Evolutionary conservation across 108 stramenopile species (phyloP).

Genomic region (Skeletonema grethae): DNA sequence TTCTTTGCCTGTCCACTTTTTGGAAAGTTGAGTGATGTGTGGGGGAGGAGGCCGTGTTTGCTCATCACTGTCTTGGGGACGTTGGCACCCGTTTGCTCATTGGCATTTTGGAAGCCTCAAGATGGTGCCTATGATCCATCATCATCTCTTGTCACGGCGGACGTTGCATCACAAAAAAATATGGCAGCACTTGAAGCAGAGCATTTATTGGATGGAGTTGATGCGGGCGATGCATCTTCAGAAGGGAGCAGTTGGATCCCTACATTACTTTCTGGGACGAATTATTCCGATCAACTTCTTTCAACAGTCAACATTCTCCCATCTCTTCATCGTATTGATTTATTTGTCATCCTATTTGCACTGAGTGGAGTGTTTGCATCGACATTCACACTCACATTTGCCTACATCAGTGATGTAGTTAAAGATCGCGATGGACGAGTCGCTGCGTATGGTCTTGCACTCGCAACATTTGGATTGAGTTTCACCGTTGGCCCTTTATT

Average conservation of each 20-base stretch:
- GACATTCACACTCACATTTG: constrained; percentile 97
- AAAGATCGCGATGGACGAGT: constrained; percentile 79
- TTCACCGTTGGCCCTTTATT: constrained; percentile 95
- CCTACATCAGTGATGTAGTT: constrained; percentile 96
- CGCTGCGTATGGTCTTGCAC: constrained; percentile 94
- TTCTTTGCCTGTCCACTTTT: constrained; percentile 93
- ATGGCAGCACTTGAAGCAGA: not conserved
- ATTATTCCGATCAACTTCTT: not conserved
- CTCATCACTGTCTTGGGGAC: constrained; percentile 92
- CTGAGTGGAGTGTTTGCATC: constrained; percentile 90
- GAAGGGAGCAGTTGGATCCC: constrained; percentile 11
- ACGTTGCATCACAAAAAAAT: not conserved
- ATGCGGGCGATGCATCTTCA: constrained; percentile 24
- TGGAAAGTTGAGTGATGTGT: constrained; percentile 85
- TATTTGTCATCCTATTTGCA: constrained; percentile 78
- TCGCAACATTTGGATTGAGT: constrained; percentile 94
- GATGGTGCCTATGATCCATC: not conserved
- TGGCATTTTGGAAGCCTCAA: constrained; percentile 80
- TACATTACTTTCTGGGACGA: not conserved
- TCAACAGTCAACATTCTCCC: constrained; percentile 1
- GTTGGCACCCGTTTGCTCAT: constrained; percentile 84
- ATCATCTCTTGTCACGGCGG: not conserved
- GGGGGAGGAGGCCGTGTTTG: constrained; percentile 84
- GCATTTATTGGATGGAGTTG: constrained; percentile 15
- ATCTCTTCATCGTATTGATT: constrained; percentile 31